Percentiles rank a stretch among this genome's conserved stretches.
Evolutionary conservation across 192 early-diverging fungal genomes (phyloP).

Genomic region (Allomyces javanicus): DNA sequence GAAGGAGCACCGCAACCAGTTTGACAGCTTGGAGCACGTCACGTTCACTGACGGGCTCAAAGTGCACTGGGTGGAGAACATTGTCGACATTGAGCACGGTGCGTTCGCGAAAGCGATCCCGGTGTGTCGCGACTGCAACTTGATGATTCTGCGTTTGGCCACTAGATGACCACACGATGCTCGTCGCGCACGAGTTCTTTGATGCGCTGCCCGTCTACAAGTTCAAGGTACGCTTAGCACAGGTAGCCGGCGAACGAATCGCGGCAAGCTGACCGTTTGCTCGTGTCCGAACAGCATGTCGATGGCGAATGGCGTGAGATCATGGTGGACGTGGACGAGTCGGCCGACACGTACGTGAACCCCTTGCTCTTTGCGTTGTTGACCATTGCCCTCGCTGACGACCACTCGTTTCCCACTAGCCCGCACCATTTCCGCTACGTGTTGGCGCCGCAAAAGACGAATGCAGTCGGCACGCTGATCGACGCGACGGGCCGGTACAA

Average conservation of each 20-base stretch:
- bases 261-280: no score
- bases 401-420: slow-evolving; percentile 8
- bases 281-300: slow-evolving; percentile 24
- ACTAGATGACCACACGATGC: slow-evolving; percentile 20
- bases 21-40: background rate
- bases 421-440: slow-evolving; percentile 59
- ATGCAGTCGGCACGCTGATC: slow-evolving; percentile 23
- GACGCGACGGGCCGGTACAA: slow-evolving; percentile 1
- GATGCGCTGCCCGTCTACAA: slow-evolving; percentile 83
- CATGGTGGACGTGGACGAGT: slow-evolving; percentile 63
- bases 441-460: slow-evolving; percentile 25
- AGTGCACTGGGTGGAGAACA: background rate
- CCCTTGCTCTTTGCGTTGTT: background rate
- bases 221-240: slow-evolving; percentile 31
- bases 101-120: no score
- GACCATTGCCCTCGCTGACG: no score
- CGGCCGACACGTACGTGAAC: slow-evolving; percentile 18
- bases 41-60: background rate
- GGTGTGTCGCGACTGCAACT: no score
- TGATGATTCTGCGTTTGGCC: no score
- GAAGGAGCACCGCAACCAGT: background rate
- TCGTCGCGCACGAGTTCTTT: slow-evolving; percentile 93
- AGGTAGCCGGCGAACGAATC: no score
- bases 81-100: slow-evolving; percentile 1
- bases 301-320: slow-evolving; percentile 75